Evolutionary conservation across 192 early-diverging fungal species (phyloP).

Genomic region (Coemansia sp.): DNA sequence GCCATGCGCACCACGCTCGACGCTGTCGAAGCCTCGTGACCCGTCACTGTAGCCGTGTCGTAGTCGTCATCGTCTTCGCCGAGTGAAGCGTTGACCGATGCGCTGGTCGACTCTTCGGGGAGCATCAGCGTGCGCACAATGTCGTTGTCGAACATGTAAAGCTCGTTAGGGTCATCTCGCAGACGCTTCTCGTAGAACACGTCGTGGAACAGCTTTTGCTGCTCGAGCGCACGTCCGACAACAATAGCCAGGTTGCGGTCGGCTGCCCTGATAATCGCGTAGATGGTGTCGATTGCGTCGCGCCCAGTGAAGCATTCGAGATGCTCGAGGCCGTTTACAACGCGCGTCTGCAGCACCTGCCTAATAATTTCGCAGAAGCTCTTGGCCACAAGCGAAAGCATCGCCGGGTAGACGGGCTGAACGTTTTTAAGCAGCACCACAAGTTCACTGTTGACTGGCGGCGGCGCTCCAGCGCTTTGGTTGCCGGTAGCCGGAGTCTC

Average conservation of each 20-base stretch:
- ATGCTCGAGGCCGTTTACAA: conserved; percentile 80
- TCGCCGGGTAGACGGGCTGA: conserved; percentile 68
- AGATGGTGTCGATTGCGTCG: conserved; percentile 86
- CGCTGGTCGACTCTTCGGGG: neutral
- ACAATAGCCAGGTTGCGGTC: conserved; percentile 87
- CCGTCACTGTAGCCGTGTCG: conserved; percentile 14
- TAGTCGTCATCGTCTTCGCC: conserved; percentile 27
- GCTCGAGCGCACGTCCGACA: conserved; percentile 83
- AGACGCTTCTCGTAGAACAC: conserved; percentile 83
- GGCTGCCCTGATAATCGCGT: conserved; percentile 72
- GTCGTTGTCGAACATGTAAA: conserved; percentile 76
- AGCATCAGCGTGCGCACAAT: conserved; percentile 22
- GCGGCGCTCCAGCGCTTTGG: neutral
- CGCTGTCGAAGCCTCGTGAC: conserved; percentile 7
- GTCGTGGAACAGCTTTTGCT: conserved; percentile 91
- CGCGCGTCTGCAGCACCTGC: conserved; percentile 58
- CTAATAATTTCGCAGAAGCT: conserved; percentile 59
- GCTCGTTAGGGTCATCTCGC: conserved; percentile 76
- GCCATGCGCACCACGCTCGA: conserved; percentile 6
- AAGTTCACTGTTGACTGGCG: conserved; percentile 35
- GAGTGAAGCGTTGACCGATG: conserved; percentile 4
- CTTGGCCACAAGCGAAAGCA: conserved; percentile 68
- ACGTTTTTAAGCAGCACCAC: conserved; percentile 34
- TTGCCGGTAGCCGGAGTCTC: neutral
- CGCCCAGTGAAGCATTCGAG: conserved; percentile 81